These are phyloP conservation scores for Wallacemonas collosoma DNA, from an alignment of 208 protist species.

Conservation along the genomic window DNA sequence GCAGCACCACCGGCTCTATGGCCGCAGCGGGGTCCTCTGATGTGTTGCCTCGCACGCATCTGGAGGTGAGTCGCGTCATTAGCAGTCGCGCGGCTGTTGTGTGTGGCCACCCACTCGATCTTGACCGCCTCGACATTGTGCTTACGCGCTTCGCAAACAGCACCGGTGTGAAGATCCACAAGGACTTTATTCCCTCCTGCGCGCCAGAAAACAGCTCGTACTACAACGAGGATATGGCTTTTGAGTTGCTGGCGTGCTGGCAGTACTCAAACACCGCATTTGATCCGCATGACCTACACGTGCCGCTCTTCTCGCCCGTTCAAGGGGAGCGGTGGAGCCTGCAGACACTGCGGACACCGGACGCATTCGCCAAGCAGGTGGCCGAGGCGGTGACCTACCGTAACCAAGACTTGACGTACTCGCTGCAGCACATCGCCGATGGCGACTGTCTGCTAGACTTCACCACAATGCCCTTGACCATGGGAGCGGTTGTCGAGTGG, in stretches of 20 bases:
- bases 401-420: slow-evolving; percentile 72
- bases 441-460: slow-evolving; percentile 76
- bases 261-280: slow-evolving; percentile 43
- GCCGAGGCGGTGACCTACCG: slow-evolving; percentile 56
- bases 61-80: slow-evolving; percentile 74
- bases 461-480: slow-evolving; percentile 40
- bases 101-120: slow-evolving; percentile 76
- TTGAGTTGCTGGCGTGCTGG: slow-evolving; percentile 63
- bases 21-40: neutral
- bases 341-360: neutral
- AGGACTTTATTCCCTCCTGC: slow-evolving; percentile 61
- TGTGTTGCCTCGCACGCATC: slow-evolving; percentile 46
- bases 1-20: neutral
- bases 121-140: slow-evolving; percentile 60
- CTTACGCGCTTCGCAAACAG: slow-evolving; percentile 57
- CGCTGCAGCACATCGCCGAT: slow-evolving; percentile 57
- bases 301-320: slow-evolving; percentile 74
- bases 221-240: slow-evolving; percentile 58
- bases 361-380: slow-evolving; percentile 40
- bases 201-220: slow-evolving; percentile 68
- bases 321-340: slow-evolving; percentile 53
- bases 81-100: slow-evolving; percentile 66
- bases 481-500: slow-evolving; percentile 68
- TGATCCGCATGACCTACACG: slow-evolving; percentile 36
- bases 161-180: slow-evolving; percentile 72